Evolutionary conservation across 73 alveolate species (phyloP).

Genomic region (Durusdinium trenchii): DNA sequence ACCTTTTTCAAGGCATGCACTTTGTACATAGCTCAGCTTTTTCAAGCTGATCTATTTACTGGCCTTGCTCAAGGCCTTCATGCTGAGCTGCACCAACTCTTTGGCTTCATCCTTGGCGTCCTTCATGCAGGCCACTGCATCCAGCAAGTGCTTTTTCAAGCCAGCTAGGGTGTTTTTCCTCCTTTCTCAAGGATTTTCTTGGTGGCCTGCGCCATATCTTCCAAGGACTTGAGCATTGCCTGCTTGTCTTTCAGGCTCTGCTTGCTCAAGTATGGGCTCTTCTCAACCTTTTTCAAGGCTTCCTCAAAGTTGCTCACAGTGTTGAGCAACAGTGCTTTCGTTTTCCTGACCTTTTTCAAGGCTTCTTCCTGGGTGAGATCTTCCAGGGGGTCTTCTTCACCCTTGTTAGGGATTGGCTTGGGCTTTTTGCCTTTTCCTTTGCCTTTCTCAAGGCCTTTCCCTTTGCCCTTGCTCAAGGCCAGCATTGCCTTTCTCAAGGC

Average conservation of each 20-base stretch:
- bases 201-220: background rate
- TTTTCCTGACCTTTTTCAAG: background rate
- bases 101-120: background rate
- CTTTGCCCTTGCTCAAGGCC: background rate
- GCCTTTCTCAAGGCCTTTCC: background rate
- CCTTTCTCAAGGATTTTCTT: background rate
- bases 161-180: background rate
- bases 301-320: slow-evolving; percentile 9
- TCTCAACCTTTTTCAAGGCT: background rate
- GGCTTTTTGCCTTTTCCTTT: background rate
- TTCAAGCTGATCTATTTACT: too few species aligned
- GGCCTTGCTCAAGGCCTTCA: too few species aligned
- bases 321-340: background rate
- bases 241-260: background rate
- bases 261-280: background rate
- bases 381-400: background rate
- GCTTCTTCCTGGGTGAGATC: background rate
- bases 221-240: background rate
- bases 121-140: background rate
- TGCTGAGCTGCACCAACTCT: background rate
- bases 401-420: background rate
- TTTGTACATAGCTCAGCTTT: too few species aligned
- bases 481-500: too few species aligned
- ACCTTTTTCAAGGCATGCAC: background rate
- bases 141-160: background rate